Conservation (phyloP, 768 basidiomycete species). For the Tricholoma flavovirens region DNA sequence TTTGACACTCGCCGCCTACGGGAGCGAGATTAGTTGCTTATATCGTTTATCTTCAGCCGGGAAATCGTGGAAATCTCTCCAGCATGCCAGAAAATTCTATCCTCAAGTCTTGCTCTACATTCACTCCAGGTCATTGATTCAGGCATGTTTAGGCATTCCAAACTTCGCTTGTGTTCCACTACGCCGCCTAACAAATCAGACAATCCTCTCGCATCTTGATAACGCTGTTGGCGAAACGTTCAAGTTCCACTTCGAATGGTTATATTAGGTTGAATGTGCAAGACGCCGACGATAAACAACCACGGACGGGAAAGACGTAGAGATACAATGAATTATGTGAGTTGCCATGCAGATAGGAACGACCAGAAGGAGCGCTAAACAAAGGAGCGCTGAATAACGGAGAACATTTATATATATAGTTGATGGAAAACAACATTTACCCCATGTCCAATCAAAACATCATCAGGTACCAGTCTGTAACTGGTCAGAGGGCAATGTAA, state of each 20-base stretch:
- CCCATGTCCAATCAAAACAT: neutral
- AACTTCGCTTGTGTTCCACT: too few species aligned
- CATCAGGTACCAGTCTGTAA: neutral
- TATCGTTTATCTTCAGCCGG: neutral
- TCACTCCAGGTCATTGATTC: too few species aligned
- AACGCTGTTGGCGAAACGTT: too few species aligned
- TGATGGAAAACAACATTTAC: neutral
- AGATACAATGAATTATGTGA: conserved; percentile 9
- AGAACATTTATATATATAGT: neutral
- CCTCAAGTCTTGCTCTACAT: too few species aligned
- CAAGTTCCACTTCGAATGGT: neutral
- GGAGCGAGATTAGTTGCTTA: neutral
- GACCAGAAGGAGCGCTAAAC: neutral
- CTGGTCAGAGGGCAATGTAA: neutral
- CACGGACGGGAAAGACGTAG: neutral
- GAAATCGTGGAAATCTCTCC: too few species aligned
- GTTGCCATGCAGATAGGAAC: conserved; percentile 2
- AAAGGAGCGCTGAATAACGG: neutral
- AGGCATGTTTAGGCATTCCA: too few species aligned
- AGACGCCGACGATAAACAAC: neutral
- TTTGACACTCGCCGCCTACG: neutral
- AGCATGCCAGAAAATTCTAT: too few species aligned
- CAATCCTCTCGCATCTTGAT: too few species aligned
- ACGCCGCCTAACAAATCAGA: too few species aligned
- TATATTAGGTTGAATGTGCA: neutral